A percentile compares a stretch with the other conserved stretches of the same genome.
phyloP scores from a whole-genome alignment of 164 flowering plant species.

The Tinospora cordifolia region DNA sequence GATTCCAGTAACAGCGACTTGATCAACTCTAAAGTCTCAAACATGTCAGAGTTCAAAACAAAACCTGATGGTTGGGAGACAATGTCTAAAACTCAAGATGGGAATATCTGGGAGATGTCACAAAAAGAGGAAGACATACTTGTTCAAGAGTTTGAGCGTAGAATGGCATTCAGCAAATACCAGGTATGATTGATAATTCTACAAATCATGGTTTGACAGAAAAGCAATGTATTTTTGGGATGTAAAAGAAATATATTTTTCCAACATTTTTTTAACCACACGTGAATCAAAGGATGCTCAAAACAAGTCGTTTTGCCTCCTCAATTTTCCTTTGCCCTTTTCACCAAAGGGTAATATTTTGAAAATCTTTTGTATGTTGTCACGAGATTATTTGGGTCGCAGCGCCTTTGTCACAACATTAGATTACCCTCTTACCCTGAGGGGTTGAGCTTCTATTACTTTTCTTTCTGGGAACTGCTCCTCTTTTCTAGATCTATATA shows the following conservation, averaged over 20 bases:
- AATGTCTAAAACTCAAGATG: slow-evolving; percentile 65
- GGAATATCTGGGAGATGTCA: slow-evolving; percentile 87
- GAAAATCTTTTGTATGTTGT: no score
- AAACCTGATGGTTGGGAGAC: slow-evolving; percentile 99
- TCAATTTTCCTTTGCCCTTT: no score
- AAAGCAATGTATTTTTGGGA: background rate
- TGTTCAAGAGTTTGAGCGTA: slow-evolving; percentile 90
- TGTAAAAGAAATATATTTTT: background rate
- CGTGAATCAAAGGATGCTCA: background rate
- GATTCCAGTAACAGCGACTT: slow-evolving; percentile 46
- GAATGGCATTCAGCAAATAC: slow-evolving; percentile 84
- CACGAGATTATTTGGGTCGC: no score
- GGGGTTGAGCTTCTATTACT: no score
- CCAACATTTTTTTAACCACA: background rate
- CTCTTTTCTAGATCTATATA: background rate
- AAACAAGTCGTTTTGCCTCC: background rate
- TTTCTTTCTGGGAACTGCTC: no score
- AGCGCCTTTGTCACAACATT: no score
- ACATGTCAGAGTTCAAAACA: slow-evolving; percentile 65
- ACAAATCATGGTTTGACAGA: background rate
- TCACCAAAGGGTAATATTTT: no score
- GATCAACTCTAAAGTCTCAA: slow-evolving; percentile 33
- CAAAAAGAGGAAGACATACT: slow-evolving; percentile 96
- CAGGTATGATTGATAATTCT: slow-evolving; percentile 47
- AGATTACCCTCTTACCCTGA: no score